Base-by-base conservation (phyloP, 176 grass and related monocot species). In the Paspalum vaginatum region DNA sequence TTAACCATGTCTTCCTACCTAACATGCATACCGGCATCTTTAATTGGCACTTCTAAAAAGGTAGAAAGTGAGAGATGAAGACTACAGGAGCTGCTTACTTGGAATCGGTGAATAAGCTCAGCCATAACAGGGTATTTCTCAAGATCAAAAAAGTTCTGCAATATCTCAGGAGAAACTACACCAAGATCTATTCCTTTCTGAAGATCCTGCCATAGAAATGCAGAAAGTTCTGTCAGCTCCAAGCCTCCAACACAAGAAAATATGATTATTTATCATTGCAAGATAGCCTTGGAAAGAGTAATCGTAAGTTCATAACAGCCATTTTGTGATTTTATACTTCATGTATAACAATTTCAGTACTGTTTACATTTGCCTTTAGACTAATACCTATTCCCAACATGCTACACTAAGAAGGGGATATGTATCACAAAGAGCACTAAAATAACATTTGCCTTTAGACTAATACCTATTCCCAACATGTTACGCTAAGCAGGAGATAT, bases 111-210 rank as follows among this genome's bases (percentile, higher is more conserved):
- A 89, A 94, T 85, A 67, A 99, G 83, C 89, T 95, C 96, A 26
- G 86, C 80, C 51, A 93, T 84, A 72, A 91, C 39, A 74, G 96
- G 96, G 84, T 95, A 99, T 76, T 90, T 73, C 69, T 99, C 96
- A 74, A 99, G 93, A 84, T 99, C 96, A 79, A 99, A 95, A 89
- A 99, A 95, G 88, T 99, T 99, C 50, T 99, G 96, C 42, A 93
- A 65, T 88, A 99, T 93, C 81, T 99, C 96, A 22, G 96, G 96
- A 68, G 96, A 95, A 65, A 99, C 96, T 42, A 95, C 84, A 79
- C 96, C 96, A 80, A 88, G 96, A 93, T 99, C 92, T 83, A 95
- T 78, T 82, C 92, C 96, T 75, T 95, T 93, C 83, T 95, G 92
- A 81, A 95, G 87, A 85, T 99, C 92, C 90, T 95, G 84, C 57